A percentile compares a stretch with the other conserved stretches of the same genome.
Evolutionary conservation across 305 asterid genomes (phyloP).

Genomic region (Nicotiana rustica): DNA sequence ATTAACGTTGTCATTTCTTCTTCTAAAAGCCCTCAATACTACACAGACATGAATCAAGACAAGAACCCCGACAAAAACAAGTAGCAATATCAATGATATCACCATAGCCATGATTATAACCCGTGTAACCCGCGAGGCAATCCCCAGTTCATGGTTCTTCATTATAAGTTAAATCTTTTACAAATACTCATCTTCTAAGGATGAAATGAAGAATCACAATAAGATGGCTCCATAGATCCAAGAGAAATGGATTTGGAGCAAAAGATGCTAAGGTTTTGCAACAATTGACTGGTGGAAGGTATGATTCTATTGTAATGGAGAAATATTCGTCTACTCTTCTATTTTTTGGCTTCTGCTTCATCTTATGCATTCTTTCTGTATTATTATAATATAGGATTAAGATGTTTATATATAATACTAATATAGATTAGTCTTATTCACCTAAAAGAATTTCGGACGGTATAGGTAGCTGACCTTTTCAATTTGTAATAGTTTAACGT

Average conservation of each 20-base stretch:
- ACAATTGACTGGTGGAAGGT: neutral
- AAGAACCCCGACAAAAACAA: slow-evolving; percentile 54
- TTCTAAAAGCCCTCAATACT: slow-evolving; percentile 57
- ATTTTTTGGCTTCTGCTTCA: neutral
- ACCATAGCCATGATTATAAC: slow-evolving; percentile 18
- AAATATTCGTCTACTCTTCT: too few relatives aligned
- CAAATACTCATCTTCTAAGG: slow-evolving; percentile 38
- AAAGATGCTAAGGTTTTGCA: neutral
- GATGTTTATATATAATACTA: neutral
- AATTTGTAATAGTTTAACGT: neutral
- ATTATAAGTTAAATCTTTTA: slow-evolving; percentile 46
- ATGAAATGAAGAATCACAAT: neutral
- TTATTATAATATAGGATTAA: neutral
- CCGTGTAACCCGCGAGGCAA: slow-evolving; percentile 36
- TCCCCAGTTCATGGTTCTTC: slow-evolving; percentile 11
- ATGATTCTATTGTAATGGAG: too few relatives aligned
- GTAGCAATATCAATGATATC: slow-evolving; percentile 44
- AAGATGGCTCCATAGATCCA: neutral
- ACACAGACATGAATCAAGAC: slow-evolving; percentile 61
- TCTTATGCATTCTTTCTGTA: neutral
- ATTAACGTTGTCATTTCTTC: slow-evolving; percentile 4
- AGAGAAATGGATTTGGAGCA: neutral
- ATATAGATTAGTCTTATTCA: neutral
- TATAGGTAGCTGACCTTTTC: slow-evolving; percentile 19
- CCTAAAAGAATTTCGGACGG: neutral